Evolutionary conservation across 2,329 filamentous ascomycete species (phyloP).

Genomic region (Pseudogymnoascus sp.): DNA sequence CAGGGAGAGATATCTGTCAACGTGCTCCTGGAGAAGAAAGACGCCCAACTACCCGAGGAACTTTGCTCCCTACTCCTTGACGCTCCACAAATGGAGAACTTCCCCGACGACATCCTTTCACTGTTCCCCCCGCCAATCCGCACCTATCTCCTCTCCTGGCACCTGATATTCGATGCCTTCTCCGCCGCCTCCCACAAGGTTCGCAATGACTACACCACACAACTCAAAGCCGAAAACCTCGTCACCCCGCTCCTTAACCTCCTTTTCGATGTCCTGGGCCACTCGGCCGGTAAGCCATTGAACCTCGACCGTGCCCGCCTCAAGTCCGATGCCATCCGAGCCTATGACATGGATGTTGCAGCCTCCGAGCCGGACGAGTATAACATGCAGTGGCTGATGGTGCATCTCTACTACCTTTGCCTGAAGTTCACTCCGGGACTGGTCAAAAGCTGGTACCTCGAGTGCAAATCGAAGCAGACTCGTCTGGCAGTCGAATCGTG

Average conservation of each 20-base stretch:
- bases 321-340: conserved; percentile 44
- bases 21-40: conserved; percentile 60
- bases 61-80: conserved; percentile 76
- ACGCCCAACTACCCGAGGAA: conserved; percentile 71
- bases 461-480: conserved; percentile 72
- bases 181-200: conserved; percentile 70
- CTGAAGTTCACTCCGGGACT: conserved; percentile 70
- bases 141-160: conserved; percentile 82
- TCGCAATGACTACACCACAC: conserved; percentile 69
- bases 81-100: conserved; percentile 60
- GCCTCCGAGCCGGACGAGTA: conserved; percentile 56
- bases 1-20: conserved; percentile 82
- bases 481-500: conserved; percentile 71
- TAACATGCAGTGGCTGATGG: conserved; percentile 73
- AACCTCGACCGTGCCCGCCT: conserved; percentile 64
- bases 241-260: conserved; percentile 66
- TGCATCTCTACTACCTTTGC: conserved; percentile 77
- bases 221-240: conserved; percentile 66
- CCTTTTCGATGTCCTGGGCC: conserved; percentile 75
- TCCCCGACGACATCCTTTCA: conserved; percentile 57
- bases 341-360: conserved; percentile 45
- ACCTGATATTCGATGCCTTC: conserved; percentile 82
- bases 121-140: conserved; percentile 63
- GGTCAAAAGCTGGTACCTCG: conserved; percentile 77
- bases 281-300: conserved; percentile 63